These are phyloP conservation scores for Alectoria sarmentosa DNA, from an alignment of 495 filamentous ascomycete genomes.

Conservation along the genomic window DNA sequence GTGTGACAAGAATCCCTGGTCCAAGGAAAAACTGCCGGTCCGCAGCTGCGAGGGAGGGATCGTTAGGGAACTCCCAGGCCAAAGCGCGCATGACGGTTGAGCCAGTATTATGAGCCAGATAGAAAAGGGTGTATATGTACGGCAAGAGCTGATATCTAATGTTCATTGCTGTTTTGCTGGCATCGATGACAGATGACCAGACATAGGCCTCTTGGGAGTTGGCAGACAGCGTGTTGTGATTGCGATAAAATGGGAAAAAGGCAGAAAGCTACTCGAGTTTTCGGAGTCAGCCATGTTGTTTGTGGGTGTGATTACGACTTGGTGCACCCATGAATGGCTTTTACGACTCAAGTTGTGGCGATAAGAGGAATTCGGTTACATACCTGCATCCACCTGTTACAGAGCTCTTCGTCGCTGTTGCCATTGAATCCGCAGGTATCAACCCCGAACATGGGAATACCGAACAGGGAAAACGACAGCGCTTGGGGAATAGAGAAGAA, in stretches of 20 bases:
- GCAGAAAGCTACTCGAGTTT: too few relatives aligned
- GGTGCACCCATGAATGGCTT: too few relatives aligned
- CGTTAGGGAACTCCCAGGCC: slow-evolving; percentile 76
- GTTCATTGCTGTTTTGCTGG: slow-evolving; percentile 59
- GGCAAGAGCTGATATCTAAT: slow-evolving; percentile 70
- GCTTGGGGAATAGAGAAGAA: slow-evolving; percentile 77
- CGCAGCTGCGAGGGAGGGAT: slow-evolving; percentile 58
- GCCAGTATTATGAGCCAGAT: slow-evolving; percentile 59
- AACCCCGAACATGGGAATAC: slow-evolving; percentile 82
- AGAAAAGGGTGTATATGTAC: slow-evolving; percentile 78
- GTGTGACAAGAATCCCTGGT: slow-evolving; percentile 59
- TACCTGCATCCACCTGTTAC: slow-evolving; percentile 86
- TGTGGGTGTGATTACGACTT: too few relatives aligned
- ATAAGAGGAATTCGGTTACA: too few relatives aligned
- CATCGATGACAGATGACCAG: slow-evolving; percentile 63
- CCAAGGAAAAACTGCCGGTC: slow-evolving; percentile 79
- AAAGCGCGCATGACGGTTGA: slow-evolving; percentile 75
- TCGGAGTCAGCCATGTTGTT: too few relatives aligned
- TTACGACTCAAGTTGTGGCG: too few relatives aligned
- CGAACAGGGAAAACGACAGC: slow-evolving; percentile 70
- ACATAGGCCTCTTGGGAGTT: slow-evolving; percentile 68
- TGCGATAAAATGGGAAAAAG: slow-evolving; percentile 82
- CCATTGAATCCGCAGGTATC: slow-evolving; percentile 76
- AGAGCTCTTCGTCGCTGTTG: slow-evolving; percentile 68
- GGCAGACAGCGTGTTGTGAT: slow-evolving; percentile 63